Base-by-base conservation (phyloP, 2,329 filamentous ascomycete species). In the Onygenales sp. region DNA sequence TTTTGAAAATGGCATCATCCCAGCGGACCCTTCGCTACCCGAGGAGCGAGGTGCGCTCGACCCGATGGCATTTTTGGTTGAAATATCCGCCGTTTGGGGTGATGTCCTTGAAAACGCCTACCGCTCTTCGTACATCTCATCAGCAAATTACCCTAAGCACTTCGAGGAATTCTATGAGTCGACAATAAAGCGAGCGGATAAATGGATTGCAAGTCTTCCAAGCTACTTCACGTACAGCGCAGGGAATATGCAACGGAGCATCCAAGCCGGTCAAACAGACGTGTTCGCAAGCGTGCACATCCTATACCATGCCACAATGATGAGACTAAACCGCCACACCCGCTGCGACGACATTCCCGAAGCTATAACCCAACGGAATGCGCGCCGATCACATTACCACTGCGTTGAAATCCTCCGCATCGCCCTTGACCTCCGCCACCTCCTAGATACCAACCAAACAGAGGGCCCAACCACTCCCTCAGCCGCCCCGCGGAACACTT, bases 61-160 rank as follows among this genome's bases (percentile, higher is more conserved):
- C 27, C 69, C 78, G 7, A 81, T 85, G 72, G 81, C 79, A 1
- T 80, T 83, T 60, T 67, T 86, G 32, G 77, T 84, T 51, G 75
- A 85, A 52, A 78, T 87, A 46, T 75, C 81, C 13, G 77, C 82
- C 14, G 76, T 87, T 7, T 88, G 83, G 83, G 81, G 78, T 6
- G 81, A 84, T 50, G 79, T 85, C 1, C 77, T 83, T 62, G 76
- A 79, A 11, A 78, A 80, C 47, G 78, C 82, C 13, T 80, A 81
- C 60, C 76, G 80, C 44, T 66, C 75, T 21, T 69, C 75, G 3
- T 71, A 78, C 55, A 69, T 72, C 17, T 69, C 73, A 1, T 60
- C 70, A 6, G 62, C 67, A 21, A 61, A 68, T n/a, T 77, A 78
- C 55, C 67, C 65, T 60, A 70, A 64, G 53, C 65, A 68, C 6